Conservation (phyloP, 1,139 yeast genomes). For the Diutina scorzettiae region DNA sequence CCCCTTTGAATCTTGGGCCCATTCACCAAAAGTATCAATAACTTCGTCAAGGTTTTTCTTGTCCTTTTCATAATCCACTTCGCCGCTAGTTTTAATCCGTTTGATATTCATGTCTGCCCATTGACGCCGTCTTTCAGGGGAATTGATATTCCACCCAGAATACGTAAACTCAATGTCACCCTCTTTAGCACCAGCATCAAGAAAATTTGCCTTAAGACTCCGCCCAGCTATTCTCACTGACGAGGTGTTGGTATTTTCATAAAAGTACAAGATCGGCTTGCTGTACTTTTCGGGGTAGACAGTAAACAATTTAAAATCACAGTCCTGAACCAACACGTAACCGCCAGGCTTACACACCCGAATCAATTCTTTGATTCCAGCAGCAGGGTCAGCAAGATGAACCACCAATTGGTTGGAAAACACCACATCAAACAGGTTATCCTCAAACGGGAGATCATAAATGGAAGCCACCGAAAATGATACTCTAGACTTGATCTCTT, state of each 20-base stretch:
- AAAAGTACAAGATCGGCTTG: too few species aligned
- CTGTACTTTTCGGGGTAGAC: constrained; percentile 15
- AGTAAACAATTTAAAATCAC: constrained; percentile 14
- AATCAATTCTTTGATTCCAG: constrained; percentile 8
- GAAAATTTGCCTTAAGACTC: constrained; percentile 11
- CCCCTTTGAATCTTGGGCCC: neutral
- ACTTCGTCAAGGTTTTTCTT: neutral
- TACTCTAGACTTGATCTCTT: constrained; percentile 8
- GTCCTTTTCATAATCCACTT: neutral
- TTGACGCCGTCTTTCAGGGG: neutral
- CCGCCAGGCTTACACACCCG: constrained; percentile 10
- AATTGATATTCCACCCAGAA: constrained; percentile 11
- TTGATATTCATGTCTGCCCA: constrained; percentile 1
- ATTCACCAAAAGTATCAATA: neutral
- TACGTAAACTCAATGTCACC: constrained; percentile 9
- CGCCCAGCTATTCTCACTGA: constrained; percentile 10
- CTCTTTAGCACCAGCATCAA: constrained; percentile 14
- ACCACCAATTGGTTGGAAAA: constrained; percentile 28
- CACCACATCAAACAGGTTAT: constrained; percentile 26
- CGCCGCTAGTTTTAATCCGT: neutral
- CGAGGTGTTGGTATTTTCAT: neutral
- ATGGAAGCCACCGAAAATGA: constrained; percentile 20
- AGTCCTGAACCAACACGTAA: constrained; percentile 20
- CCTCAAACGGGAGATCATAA: constrained; percentile 21
- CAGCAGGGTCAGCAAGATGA: constrained; percentile 21